Percentiles rank a stretch among this genome's conserved stretches.
phyloP scores from a whole-genome alignment of 805 yeast genomes.

The Nakazawaea wyomingensis region DNA sequence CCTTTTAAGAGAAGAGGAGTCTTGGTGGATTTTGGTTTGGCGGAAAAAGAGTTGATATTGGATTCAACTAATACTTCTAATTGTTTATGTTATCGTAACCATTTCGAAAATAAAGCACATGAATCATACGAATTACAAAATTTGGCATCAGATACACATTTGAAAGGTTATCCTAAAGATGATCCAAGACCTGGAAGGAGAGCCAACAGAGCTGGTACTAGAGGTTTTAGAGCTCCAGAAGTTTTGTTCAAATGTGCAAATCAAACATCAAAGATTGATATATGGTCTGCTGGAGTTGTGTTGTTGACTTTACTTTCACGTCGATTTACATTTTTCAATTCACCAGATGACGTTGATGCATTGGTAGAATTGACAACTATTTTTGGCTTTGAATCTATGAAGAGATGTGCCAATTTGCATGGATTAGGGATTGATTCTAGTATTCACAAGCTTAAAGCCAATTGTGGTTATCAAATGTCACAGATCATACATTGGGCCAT shows the following conservation, averaged over 20 bases:
- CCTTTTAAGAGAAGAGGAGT: constrained; percentile 68
- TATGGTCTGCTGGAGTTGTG: constrained; percentile 92
- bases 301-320: constrained; percentile 70
- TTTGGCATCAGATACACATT: constrained; percentile 32
- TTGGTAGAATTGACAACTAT: constrained; percentile 75
- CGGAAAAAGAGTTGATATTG: constrained; percentile 50
- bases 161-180: constrained; percentile 74
- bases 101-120: constrained; percentile 14
- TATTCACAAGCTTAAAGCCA: constrained; percentile 42
- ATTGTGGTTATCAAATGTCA: constrained; percentile 31
- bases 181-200: constrained; percentile 86
- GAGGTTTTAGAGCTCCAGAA: constrained; percentile 95
- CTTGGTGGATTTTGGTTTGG: constrained; percentile 87
- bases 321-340: constrained; percentile 89
- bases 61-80: constrained; percentile 24
- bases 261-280: constrained; percentile 76
- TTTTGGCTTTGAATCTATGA: constrained; percentile 71
- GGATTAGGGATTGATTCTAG: constrained; percentile 81
- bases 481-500: constrained; percentile 40
- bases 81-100: constrained; percentile 50
- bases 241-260: constrained; percentile 81
- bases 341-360: constrained; percentile 92
- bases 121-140: constrained; percentile 29
- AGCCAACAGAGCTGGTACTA: constrained; percentile 95
- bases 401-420: constrained; percentile 75